These are phyloP conservation scores for Bidens hawaiensis DNA, from an alignment of 140 eudicot species.

Conservation along the genomic window DNA sequence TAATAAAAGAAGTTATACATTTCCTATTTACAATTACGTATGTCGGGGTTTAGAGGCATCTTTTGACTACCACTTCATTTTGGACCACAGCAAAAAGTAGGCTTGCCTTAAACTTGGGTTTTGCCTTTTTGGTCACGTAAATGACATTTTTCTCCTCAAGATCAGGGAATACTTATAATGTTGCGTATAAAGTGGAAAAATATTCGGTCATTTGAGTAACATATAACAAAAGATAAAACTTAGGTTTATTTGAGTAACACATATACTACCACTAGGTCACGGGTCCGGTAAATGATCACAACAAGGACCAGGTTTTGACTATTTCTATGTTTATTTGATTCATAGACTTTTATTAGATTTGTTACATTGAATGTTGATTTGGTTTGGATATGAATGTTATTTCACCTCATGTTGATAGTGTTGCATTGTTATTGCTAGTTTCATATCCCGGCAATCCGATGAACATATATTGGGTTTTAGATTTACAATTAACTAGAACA, in stretches of 20 bases:
- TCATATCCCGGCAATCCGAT: background rate
- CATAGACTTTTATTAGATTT: background rate
- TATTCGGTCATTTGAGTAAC: background rate
- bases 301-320: background rate
- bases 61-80: slow-evolving; percentile 26
- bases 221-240: background rate
- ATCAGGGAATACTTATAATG: slow-evolving; percentile 4
- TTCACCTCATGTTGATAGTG: background rate
- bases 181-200: background rate
- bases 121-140: slow-evolving; percentile 21
- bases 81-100: slow-evolving; percentile 32
- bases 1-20: background rate
- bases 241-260: too few relatives aligned
- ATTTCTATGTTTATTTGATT: too few relatives aligned
- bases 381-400: background rate
- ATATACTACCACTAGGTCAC: too few relatives aligned
- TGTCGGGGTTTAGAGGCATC: slow-evolving; percentile 22
- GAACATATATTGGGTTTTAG: background rate
- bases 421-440: background rate
- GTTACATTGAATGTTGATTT: background rate
- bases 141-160: slow-evolving; percentile 21
- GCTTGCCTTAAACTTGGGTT: slow-evolving; percentile 26
- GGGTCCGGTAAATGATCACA: too few relatives aligned
- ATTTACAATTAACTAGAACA: background rate
- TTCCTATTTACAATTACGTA: background rate